Evolutionary conservation across 2,329 filamentous ascomycete species (phyloP).

Genomic region (Pseudopyricularia javanii): DNA sequence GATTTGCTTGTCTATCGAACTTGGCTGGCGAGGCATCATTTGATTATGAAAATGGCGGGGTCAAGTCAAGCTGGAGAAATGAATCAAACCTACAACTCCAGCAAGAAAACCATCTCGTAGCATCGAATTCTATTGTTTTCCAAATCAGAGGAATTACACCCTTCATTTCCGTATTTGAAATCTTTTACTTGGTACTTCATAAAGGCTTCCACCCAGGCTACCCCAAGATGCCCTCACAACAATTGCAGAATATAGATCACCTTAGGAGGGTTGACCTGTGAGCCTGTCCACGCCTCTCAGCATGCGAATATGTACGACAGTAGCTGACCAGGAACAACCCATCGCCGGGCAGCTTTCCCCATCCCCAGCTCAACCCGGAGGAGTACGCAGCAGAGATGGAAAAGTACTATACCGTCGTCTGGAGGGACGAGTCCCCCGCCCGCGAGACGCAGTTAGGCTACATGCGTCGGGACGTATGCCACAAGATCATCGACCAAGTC

Average conservation of each 20-base stretch:
- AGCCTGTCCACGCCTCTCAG: conserved; percentile 1
- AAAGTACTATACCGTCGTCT: conserved; percentile 54
- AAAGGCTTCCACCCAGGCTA: not conserved
- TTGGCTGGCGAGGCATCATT: no score
- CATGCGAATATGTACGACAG: not conserved
- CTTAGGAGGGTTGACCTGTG: conserved; percentile 12
- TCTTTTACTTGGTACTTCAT: not conserved
- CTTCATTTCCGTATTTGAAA: no score
- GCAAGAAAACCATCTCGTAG: no score
- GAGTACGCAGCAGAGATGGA: conserved; percentile 43
- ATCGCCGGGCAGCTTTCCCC: conserved; percentile 57
- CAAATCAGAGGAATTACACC: not conserved
- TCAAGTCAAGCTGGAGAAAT: not conserved
- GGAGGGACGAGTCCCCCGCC: conserved; percentile 49
- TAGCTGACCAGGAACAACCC: not conserved
- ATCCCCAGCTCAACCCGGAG: conserved; percentile 47
- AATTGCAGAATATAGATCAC: conserved; percentile 12
- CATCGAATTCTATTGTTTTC: no score
- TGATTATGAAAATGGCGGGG: not conserved
- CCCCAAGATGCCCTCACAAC: conserved; percentile 5
- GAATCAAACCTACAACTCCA: no score
- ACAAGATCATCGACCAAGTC: conserved; percentile 28
- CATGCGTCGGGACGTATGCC: conserved; percentile 37
- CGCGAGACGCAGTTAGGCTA: conserved; percentile 47
- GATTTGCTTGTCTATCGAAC: no score